Base-by-base conservation (phyloP, 106 monocot species). In the Iris macrosiphon region DNA sequence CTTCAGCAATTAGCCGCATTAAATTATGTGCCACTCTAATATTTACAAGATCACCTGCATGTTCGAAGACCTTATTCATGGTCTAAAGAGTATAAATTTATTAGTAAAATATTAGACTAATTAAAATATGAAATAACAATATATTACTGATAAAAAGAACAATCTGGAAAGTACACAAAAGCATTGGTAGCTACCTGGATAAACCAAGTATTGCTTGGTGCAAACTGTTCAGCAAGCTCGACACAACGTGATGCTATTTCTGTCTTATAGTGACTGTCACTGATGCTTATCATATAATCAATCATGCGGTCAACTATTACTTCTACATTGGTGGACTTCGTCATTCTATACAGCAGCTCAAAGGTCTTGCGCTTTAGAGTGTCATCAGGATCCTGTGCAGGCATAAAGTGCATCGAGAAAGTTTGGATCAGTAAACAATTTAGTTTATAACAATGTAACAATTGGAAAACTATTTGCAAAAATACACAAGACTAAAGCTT, bases 291-390 rank as follows among this genome's bases (percentile, higher is more conserved):
- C 98, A 98, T 98, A 75, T 98, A 98, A 56, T 84, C 87, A 72
- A 98, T 98, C 98, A 98, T 98, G 16, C 98, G 74, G 66, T 91
- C 91, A 80, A 98, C 98, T 70, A 98, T 91, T 8, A 98, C 98
- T 76, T 91, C 98, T 45, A 98, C 98, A 75, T 98, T 98, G 55
- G 72, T 79, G 32, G 98, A 86, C 59, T 98, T 98, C 62, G 98
- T 98, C 98, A 98, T 98, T 60, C 84, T 91, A 47, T 91, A 91
- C 37, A 98, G 83, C 47, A 98, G 63, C 28, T 84, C 98, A 76
- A 98, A 98, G 16, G 98, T 98, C 71, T 98, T 98, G 48, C 98
- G 48, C 67, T 98, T 98, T 20, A 98, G 59, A 39, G 98, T 98
- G 64, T 98, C 98, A 69, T 98, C 98, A 43, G 83, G 91, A 66